Conservation (phyloP, 1,139 yeast species). For the Kodamaea sp. region DNA sequence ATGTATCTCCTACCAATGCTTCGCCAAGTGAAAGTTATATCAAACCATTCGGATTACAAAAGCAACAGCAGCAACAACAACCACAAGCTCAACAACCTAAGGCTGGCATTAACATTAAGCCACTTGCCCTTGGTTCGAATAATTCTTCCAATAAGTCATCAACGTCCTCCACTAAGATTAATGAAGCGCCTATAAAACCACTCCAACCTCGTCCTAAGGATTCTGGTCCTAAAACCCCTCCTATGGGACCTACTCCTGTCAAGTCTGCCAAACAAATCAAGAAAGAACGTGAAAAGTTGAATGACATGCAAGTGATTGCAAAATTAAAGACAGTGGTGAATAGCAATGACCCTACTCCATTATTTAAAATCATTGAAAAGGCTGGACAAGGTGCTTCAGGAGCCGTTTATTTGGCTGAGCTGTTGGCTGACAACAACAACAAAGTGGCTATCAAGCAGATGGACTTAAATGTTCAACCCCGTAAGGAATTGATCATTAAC, state of each 20-base stretch:
- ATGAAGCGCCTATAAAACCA: slow-evolving; percentile 21
- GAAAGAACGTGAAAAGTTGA: slow-evolving; percentile 72
- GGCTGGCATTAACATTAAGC: slow-evolving; percentile 11
- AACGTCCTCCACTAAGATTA: slow-evolving; percentile 1
- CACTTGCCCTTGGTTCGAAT: slow-evolving; percentile 3
- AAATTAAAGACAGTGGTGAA: slow-evolving; percentile 83
- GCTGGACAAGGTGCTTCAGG: slow-evolving; percentile 99
- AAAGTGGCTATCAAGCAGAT: slow-evolving; percentile 92
- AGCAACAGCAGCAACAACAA: slow-evolving; percentile 7
- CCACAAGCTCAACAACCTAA: slow-evolving; percentile 2
- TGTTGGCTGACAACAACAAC: slow-evolving; percentile 36
- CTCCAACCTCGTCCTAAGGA: slow-evolving; percentile 21
- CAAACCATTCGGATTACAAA: slow-evolving; percentile 16
- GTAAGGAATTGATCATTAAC: slow-evolving; percentile 82
- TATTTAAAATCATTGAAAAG: slow-evolving; percentile 84
- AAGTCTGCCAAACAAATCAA: slow-evolving; percentile 48
- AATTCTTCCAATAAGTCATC: neutral
- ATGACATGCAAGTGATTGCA: slow-evolving; percentile 83
- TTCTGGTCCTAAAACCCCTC: slow-evolving; percentile 6
- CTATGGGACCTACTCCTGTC: slow-evolving; percentile 20
- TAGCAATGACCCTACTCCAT: slow-evolving; percentile 78
- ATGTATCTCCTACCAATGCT: slow-evolving; percentile 14
- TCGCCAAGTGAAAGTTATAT: slow-evolving; percentile 12
- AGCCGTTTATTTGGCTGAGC: slow-evolving; percentile 84
- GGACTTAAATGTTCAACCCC: slow-evolving; percentile 90